Conservation (phyloP, 2,329 filamentous ascomycete species). For the Penicillium sp. region DNA sequence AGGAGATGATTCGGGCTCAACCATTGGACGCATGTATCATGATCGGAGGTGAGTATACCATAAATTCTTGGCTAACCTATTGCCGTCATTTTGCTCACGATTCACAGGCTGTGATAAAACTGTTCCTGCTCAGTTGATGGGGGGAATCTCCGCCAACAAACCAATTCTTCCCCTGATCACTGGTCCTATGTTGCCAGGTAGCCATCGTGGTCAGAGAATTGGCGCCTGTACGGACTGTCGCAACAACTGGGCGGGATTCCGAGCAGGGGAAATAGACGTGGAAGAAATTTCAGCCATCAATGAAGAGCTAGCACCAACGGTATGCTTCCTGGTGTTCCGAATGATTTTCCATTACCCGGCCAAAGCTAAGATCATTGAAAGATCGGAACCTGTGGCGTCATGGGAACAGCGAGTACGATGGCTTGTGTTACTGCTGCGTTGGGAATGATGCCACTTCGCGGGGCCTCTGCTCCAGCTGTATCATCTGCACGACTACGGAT, state of each 20-base stretch:
- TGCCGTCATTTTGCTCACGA: background rate
- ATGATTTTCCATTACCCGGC: background rate
- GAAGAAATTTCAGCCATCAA: constrained; percentile 71
- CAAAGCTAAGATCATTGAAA: constrained; percentile 1
- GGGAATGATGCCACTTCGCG: constrained; percentile 54
- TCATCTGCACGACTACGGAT: constrained; percentile 53
- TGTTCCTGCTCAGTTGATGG: constrained; percentile 72
- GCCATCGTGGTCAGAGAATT: constrained; percentile 62
- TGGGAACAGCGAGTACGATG: constrained; percentile 60
- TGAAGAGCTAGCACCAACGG: constrained; percentile 70
- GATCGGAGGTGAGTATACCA: constrained; percentile 59
- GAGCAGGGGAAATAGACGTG: constrained; percentile 66
- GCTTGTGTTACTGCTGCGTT: constrained; percentile 55
- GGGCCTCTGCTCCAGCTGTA: constrained; percentile 55
- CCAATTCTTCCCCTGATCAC: constrained; percentile 68
- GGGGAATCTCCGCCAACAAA: constrained; percentile 72
- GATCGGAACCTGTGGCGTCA: constrained; percentile 57
- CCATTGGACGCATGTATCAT: constrained; percentile 68
- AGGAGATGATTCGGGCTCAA: constrained; percentile 74
- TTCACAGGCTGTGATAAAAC: constrained; percentile 71
- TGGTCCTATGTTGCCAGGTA: constrained; percentile 74
- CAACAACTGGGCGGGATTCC: constrained; percentile 70
- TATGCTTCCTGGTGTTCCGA: constrained; percentile 33
- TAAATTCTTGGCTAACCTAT: background rate
- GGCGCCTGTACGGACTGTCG: constrained; percentile 75